Base-by-base conservation (phyloP, 2,329 filamentous ascomycete genomes). In the Coniochaeta ligniaria region DNA sequence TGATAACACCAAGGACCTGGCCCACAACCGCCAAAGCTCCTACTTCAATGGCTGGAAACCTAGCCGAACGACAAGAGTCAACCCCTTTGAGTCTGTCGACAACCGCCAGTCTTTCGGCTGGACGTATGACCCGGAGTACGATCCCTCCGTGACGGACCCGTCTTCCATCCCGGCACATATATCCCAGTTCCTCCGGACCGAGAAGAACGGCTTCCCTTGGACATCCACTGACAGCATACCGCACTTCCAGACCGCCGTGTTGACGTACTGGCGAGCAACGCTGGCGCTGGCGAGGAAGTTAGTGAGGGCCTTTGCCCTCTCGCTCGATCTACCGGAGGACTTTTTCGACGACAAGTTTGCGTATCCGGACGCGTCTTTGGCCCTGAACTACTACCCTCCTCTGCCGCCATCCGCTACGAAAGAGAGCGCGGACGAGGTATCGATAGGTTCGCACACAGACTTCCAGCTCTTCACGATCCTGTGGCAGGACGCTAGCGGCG, bases 311-410 rank as follows among this genome's bases (percentile, higher is more conserved):
- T 84, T 87, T 65, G 83, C 84, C 0, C 72, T 87, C 2, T 79
- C 78, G 5, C 73, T 87, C 2, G 76, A 77, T 12, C 71, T 86
- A 3, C 74, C 78, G 0, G 83, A 87, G 65, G 66, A 76, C 36
- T 80, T 81, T 60, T 86, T 86, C 66, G 83, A 86, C 62, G 71
- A 72, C 3, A 79, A 83, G 59, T 78, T 80, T 20, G 78, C 75
- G 0, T 78, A 81, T 63, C 84, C 84, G 0, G 83, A 76, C 36
- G 75, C 74, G 8, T 70, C 74, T 6, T 67, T 75, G 20, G 75
- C 72, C 3, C 67, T 79, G 54, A 79, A 79, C 62, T 76, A 75
- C 63, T 77, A 77, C 62, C 74, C 73, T 0, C 65, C 71, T 4
- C 65, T 67, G 31, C 6, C 58, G 5, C 31, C 43, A 33, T 12